Conservation (phyloP, 2,329 filamentous ascomycete species). For the Ophiostoma sp. region DNA sequence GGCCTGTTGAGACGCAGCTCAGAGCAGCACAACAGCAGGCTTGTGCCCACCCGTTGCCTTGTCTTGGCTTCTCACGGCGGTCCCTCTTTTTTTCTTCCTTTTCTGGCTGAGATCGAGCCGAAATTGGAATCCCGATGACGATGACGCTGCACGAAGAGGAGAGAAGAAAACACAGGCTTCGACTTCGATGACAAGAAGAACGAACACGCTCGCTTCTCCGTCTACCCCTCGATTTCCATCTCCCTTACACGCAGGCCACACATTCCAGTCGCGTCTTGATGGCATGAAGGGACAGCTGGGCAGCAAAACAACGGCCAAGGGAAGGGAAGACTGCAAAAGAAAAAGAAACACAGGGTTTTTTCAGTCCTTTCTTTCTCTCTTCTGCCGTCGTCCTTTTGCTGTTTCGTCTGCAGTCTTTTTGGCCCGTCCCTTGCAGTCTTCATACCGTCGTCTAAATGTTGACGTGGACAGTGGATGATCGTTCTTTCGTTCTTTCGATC, state of each 20-base stretch:
- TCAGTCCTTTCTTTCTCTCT: background rate
- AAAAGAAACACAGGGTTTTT: background rate
- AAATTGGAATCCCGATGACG: background rate
- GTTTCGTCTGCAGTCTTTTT: background rate
- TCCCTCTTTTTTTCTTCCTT: background rate
- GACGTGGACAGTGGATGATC: background rate
- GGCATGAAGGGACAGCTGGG: constrained; percentile 15
- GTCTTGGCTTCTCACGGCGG: constrained; percentile 7
- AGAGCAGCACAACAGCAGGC: background rate
- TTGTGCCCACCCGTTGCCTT: background rate
- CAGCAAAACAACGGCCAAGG: background rate
- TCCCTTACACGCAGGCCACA: background rate
- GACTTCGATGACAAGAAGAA: background rate
- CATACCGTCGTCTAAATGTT: background rate
- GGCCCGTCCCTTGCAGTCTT: background rate
- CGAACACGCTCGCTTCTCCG: background rate
- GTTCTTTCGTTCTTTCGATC: background rate
- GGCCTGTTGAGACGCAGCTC: background rate
- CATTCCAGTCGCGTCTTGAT: constrained; percentile 17
- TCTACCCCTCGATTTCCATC: background rate
- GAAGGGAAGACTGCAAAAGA: background rate
- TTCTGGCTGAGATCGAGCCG: background rate
- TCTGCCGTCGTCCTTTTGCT: background rate
- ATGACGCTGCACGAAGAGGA: background rate
- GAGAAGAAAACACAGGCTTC: background rate